These are phyloP conservation scores for Ampelomyces quisqualis DNA, from an alignment of 2,329 filamentous ascomycete genomes.

Conservation along the genomic window DNA sequence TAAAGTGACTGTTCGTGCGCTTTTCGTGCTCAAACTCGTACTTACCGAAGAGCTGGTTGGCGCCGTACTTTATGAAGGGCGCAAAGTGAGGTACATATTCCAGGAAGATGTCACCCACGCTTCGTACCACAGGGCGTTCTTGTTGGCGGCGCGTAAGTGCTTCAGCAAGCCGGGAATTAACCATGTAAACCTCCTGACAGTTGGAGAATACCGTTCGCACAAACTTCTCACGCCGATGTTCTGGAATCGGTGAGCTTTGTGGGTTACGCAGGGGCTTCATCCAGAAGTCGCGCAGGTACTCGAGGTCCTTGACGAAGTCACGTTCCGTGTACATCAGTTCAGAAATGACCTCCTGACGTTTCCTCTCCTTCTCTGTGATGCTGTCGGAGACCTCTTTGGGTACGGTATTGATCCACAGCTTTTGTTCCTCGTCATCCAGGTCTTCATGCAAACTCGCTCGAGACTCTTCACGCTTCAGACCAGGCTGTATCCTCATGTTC, in stretches of 20 bases:
- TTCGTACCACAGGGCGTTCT: conserved; percentile 82
- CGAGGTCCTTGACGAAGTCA: conserved; percentile 97
- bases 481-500: conserved; percentile 89
- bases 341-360: conserved; percentile 95
- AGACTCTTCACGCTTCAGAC: conserved; percentile 71
- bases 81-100: conserved; percentile 90
- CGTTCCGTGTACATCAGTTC: conserved; percentile 98
- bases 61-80: conserved; percentile 94
- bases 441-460: conserved; percentile 78
- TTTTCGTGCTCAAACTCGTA: conserved; percentile 98
- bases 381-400: conserved; percentile 91
- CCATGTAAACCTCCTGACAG: conserved; percentile 88
- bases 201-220: conserved; percentile 95
- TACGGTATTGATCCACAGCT: conserved; percentile 98
- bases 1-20: conserved; percentile 77
- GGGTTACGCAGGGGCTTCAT: conserved; percentile 80
- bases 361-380: conserved; percentile 89
- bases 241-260: conserved; percentile 77
- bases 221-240: conserved; percentile 82
- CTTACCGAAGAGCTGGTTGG: conserved; percentile 93
- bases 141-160: conserved; percentile 88
- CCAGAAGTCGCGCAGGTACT: conserved; percentile 98
- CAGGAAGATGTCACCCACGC: conserved; percentile 90
- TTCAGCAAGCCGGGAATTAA: conserved; percentile 86
- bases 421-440: conserved; percentile 91